Evolutionary conservation across 2,329 filamentous ascomycete species (phyloP).

Genomic region (Aureobasidium sp.): DNA sequence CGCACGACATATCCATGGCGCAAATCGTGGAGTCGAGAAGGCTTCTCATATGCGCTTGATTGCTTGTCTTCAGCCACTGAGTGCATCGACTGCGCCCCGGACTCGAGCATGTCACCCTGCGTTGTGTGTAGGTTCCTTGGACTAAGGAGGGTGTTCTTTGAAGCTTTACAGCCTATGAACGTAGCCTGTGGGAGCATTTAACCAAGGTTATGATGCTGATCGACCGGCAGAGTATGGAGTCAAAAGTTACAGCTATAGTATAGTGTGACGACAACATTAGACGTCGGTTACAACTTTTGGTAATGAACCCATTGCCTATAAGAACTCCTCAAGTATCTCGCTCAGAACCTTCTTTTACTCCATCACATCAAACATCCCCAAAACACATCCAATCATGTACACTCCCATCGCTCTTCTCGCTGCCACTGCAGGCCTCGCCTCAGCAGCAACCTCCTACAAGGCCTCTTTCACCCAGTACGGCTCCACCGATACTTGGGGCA

Average conservation of each 20-base stretch:
- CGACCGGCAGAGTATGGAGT: not conserved
- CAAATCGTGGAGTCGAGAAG: not conserved
- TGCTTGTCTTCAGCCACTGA: too few species aligned
- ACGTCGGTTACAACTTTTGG: too few species aligned
- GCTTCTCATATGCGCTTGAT: not conserved
- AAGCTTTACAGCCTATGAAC: too few species aligned
- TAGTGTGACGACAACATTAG: conserved; percentile 2
- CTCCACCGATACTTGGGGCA: conserved; percentile 25
- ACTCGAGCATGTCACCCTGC: too few species aligned
- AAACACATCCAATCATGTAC: not conserved
- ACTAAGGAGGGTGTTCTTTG: too few species aligned
- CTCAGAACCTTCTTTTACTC: not conserved
- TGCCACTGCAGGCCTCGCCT: not conserved
- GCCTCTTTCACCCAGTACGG: conserved; percentile 30
- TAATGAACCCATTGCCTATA: not conserved
- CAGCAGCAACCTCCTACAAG: conserved; percentile 14
- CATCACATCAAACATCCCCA: too few species aligned
- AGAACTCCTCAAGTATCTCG: not conserved
- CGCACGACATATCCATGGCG: not conserved
- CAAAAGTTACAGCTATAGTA: not conserved
- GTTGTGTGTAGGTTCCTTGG: too few species aligned
- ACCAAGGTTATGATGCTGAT: not conserved
- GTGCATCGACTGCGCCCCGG: too few species aligned
- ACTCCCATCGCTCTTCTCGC: not conserved
- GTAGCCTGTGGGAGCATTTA: not conserved